Evolutionary conservation across 1,284 basidiomycete genomes (phyloP).

Genomic region (Marasmius tenuissimus): DNA sequence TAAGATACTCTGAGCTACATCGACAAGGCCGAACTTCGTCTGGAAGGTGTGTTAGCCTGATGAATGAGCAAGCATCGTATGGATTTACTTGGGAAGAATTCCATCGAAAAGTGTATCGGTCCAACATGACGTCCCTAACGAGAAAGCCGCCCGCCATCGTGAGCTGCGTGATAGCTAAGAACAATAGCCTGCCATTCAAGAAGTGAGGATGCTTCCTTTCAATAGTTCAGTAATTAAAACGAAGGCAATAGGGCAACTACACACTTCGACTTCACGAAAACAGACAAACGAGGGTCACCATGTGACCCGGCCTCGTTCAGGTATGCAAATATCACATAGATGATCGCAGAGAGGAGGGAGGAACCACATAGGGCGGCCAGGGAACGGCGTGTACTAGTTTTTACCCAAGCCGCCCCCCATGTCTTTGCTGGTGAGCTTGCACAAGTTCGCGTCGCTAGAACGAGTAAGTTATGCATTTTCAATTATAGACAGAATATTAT

Average conservation of each 20-base stretch:
- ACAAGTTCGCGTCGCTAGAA: constrained; percentile 42
- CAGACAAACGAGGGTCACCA: constrained; percentile 40
- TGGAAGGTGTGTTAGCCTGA: constrained; percentile 2
- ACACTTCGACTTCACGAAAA: constrained; percentile 69
- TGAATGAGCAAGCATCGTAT: constrained; percentile 6
- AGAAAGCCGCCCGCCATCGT: constrained; percentile 44
- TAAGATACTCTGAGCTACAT: constrained; percentile 34
- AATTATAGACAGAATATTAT: neutral
- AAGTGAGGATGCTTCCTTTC: constrained; percentile 69
- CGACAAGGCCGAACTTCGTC: constrained; percentile 24
- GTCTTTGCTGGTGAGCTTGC: constrained; percentile 53
- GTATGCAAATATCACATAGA: constrained; percentile 42
- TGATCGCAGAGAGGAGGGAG: constrained; percentile 35
- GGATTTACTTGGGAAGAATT: constrained; percentile 9
- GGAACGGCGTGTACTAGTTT: constrained; percentile 42
- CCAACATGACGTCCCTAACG: constrained; percentile 55
- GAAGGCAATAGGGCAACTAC: constrained; percentile 14
- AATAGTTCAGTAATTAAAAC: neutral
- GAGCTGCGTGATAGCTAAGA: constrained; percentile 54
- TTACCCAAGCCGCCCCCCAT: constrained; percentile 44
- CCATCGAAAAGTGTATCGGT: constrained; percentile 58
- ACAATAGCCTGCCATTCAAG: constrained; percentile 63
- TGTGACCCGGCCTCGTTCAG: constrained; percentile 27
- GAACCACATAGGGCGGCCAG: constrained; percentile 45
- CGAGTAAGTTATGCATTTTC: neutral